Evolutionary conservation across 2,329 filamentous ascomycete species (phyloP).

Genomic region (Stagonosporopsis tanaceti): DNA sequence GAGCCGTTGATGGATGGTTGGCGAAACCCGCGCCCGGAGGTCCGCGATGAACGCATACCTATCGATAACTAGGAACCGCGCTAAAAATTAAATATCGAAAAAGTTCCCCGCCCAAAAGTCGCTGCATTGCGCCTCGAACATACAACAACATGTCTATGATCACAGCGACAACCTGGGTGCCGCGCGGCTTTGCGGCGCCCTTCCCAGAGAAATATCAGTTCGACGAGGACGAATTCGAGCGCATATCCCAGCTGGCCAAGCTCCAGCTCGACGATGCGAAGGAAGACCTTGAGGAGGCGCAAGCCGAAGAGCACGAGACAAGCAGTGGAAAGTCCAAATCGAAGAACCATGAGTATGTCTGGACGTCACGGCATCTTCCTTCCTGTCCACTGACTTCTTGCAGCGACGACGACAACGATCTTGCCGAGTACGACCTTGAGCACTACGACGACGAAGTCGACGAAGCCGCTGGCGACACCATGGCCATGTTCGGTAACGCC

Average conservation of each 20-base stretch:
- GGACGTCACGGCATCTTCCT: not conserved
- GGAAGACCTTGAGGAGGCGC: constrained; percentile 71
- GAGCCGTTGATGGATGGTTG: not conserved
- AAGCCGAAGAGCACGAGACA: constrained; percentile 55
- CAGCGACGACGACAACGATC: constrained; percentile 73
- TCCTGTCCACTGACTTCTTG: constrained; percentile 21
- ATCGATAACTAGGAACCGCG: constrained; percentile 27
- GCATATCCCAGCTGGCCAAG: constrained; percentile 61
- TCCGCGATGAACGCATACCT: constrained; percentile 32
- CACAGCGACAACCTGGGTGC: constrained; percentile 62
- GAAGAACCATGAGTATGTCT: constrained; percentile 31
- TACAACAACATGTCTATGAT: constrained; percentile 61
- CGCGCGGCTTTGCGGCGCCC: constrained; percentile 59
- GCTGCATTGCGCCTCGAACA: constrained; percentile 10
- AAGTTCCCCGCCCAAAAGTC: constrained; percentile 21
- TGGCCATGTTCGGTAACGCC: constrained; percentile 95
- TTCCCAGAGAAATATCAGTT: constrained; percentile 60
- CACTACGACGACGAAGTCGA: constrained; percentile 89
- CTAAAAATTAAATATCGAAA: constrained; percentile 22
- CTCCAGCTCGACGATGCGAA: constrained; percentile 88
- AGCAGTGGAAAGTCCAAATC: constrained; percentile 34
- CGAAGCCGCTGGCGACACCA: constrained; percentile 74
- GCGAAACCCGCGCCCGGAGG: constrained; percentile 26
- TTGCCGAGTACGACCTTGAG: constrained; percentile 96
- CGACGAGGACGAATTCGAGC: constrained; percentile 60